Evolutionary conservation across 371 early-diverging fungal genomes (phyloP), one percentile per base, ranked within the genome.

Genomic region (Funneliformis caledonium): DNA sequence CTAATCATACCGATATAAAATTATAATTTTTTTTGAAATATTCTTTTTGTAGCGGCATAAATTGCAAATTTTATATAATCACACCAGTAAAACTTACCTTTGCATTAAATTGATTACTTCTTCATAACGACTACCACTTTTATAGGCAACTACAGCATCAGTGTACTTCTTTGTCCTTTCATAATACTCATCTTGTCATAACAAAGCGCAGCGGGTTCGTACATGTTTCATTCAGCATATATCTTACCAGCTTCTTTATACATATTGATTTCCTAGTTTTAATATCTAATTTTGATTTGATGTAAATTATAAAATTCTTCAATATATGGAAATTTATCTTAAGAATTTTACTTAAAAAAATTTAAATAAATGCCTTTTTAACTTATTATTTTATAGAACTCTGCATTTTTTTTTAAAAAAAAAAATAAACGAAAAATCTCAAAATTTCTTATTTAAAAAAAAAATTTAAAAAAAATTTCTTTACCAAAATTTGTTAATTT

Each of bases 41-140:
- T 65, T 7, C 26, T n/a, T n/a, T n/a, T n/a, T 11, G 10, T 65
- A 33, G 19, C 19, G n/a, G n/a, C n/a, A n/a, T n/a, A 2, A 14
- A 19, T 19, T 14, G 11, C 56, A 56, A 56, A 56, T 56, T 56
- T 56, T 56, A 14, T n/a, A 56, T 1, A 19, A 19, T 56, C 11
- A 14, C 56, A 56, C 56, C 11, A 74, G 50, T n/a, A n/a, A 48
- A 45, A 47, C 45, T 78, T 78, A 78, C 78, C 65, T 78, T 78
- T 64, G 65, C 78, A 78, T 65, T 33, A 78, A 67, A n/a, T 67
- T 37, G 26, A 78, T 67, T 62, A 50, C 68, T 48, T 16, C 67
- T 22, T 78, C 68, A 78, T 68, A 78, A 50, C 9, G 31, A 1
- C 22, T 16, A 68, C 52, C 67, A 26, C 67, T 50, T 78, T 64